Base-by-base conservation (phyloP, 2,329 filamentous ascomycete genomes). In the Epichloe uncinata region DNA sequence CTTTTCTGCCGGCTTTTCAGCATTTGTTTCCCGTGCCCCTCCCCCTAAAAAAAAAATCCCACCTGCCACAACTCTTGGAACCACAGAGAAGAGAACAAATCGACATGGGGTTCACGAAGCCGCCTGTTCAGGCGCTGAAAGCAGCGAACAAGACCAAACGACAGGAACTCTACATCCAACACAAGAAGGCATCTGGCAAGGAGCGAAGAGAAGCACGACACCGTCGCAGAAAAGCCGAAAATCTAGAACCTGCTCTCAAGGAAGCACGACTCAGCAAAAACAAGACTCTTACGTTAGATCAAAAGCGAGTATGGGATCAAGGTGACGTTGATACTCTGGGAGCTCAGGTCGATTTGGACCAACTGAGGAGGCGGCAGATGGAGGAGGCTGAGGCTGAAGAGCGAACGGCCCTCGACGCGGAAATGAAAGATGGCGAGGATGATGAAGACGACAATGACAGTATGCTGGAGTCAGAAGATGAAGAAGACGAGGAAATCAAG, bases 231-330 rank as follows among this genome's bases (percentile, higher is more conserved):
- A 87, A 85, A 68, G 86, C 90, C 61, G 93, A 98, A 68, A 79
- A 84, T 55, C 86, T 84, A 65, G 81, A 96, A 60, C 90, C 91
- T 2, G 77, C 80, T 52, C 68, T 95, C 52, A 81, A 81, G 57
- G 80, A 79, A 53, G 78, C 84, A 56, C 79, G 93, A 58, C 72
- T 91, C 53, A 81, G 81, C 53, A 80, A 78, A 57, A 95, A 95
- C 69, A 77, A 89, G 42, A 85, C 93, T 0, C 66, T 79, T 49
- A 95, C 88, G 0, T 76, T 95, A 51, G 90, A 96, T 59, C 79
- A 82, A 59, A 95, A 95, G 73, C 81, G 93, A 64, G 81, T 87
- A 34, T 97, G 88, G 87, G 90, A 96, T 60, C 82, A 90, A 48
- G 78, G 79, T 46, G 82, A 82, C 45, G 76, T 77, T 50, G 78